phyloP scores from a whole-genome alignment of 1,284 basidiomycete species.

The Ganoderma sinense region DNA sequence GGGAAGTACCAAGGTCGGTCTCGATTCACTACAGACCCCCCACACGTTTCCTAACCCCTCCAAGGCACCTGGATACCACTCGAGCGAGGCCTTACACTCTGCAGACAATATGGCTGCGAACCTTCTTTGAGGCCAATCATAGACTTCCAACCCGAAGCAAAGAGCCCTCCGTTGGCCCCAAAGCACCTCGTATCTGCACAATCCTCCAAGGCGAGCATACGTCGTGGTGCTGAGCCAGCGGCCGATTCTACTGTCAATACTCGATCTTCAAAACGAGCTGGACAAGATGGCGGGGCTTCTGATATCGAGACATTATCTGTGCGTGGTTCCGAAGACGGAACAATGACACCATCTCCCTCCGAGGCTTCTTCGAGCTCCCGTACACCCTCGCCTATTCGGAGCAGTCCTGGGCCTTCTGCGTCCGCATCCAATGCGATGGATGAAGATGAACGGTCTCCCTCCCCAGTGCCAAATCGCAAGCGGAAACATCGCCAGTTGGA shows the following conservation, averaged over 20 bases:
- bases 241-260: slow-evolving; percentile 60
- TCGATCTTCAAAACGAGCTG: slow-evolving; percentile 54
- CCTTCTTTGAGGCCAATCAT: slow-evolving; percentile 91
- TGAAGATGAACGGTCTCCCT: slow-evolving; percentile 47
- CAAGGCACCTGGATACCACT: slow-evolving; percentile 99
- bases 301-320: slow-evolving; percentile 68
- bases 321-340: slow-evolving; percentile 79
- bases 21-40: background rate
- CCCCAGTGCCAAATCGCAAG: slow-evolving; percentile 42
- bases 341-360: slow-evolving; percentile 87
- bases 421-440: slow-evolving; percentile 48
- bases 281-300: slow-evolving; percentile 53
- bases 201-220: slow-evolving; percentile 60
- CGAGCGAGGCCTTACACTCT: slow-evolving; percentile 86
- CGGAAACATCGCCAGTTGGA: slow-evolving; percentile 37
- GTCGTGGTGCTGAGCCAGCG: slow-evolving; percentile 49
- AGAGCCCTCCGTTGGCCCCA: slow-evolving; percentile 95
- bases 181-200: slow-evolving; percentile 89
- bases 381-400: slow-evolving; percentile 86
- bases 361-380: slow-evolving; percentile 87
- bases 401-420: slow-evolving; percentile 53
- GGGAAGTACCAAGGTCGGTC: slow-evolving; percentile 96
- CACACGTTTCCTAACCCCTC: background rate
- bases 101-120: slow-evolving; percentile 95
- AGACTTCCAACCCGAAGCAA: slow-evolving; percentile 90